phyloP scores from a whole-genome alignment of 805 yeast genomes.

The Debaryomyces castellii region DNA sequence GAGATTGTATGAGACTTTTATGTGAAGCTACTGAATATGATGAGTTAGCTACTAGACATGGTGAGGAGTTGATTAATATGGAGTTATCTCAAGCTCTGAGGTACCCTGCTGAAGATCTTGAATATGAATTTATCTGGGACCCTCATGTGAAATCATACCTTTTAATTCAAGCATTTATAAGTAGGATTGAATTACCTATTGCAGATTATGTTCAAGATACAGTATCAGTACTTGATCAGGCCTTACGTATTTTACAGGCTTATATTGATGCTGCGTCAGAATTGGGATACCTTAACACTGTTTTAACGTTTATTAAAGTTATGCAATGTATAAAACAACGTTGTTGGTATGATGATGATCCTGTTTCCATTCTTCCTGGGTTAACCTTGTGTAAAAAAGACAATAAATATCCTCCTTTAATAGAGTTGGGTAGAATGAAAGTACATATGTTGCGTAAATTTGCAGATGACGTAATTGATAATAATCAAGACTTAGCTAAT shows the following conservation, averaged over 20 bases:
- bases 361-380: conserved; percentile 59
- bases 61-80: conserved; percentile 82
- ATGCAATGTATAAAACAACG: conserved; percentile 91
- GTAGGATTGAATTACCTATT: conserved; percentile 77
- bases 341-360: conserved; percentile 79
- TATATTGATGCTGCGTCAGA: conserved; percentile 88
- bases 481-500: neutral
- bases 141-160: conserved; percentile 80
- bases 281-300: conserved; percentile 66
- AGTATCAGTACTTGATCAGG: conserved; percentile 88
- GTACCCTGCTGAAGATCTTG: conserved; percentile 56
- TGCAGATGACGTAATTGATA: conserved; percentile 27
- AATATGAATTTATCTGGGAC: conserved; percentile 74
- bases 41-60: conserved; percentile 87
- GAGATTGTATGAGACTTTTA: conserved; percentile 60
- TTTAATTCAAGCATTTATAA: conserved; percentile 70
- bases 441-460: conserved; percentile 31
- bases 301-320: conserved; percentile 57
- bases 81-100: conserved; percentile 78
- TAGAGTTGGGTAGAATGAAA: conserved; percentile 43
- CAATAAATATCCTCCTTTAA: conserved; percentile 20
- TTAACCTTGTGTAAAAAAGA: conserved; percentile 9
- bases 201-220: conserved; percentile 96
- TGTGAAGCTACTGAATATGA: conserved; percentile 78
- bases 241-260: conserved; percentile 91